Evolutionary conservation across 129 eudicot species (phyloP).

Genomic region (Calendula officinalis): DNA sequence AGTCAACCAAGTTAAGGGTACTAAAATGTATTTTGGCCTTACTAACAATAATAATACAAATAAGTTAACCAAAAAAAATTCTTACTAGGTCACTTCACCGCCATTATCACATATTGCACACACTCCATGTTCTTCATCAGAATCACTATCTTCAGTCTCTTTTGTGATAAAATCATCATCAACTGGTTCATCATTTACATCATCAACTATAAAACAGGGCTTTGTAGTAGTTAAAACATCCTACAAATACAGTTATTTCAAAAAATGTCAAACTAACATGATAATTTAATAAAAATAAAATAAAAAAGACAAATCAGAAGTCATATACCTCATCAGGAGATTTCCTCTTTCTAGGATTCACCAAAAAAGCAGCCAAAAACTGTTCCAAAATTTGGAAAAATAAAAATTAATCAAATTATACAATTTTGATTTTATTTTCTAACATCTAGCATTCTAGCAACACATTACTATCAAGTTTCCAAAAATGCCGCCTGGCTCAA

Average conservation of each 20-base stretch:
- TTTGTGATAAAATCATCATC: slow-evolving; percentile 19
- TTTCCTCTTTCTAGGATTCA: slow-evolving; percentile 42
- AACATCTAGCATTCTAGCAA: too few relatives aligned
- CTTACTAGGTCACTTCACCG: slow-evolving; percentile 47
- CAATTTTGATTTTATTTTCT: too few relatives aligned
- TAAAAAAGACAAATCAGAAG: neutral
- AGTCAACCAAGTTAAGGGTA: too few relatives aligned
- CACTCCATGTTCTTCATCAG: slow-evolving; percentile 48
- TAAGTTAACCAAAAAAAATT: too few relatives aligned
- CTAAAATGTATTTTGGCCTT: too few relatives aligned
- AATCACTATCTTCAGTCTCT: slow-evolving; percentile 30
- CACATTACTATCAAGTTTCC: too few relatives aligned
- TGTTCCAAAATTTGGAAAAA: slow-evolving; percentile 21
- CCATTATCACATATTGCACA: slow-evolving; percentile 83
- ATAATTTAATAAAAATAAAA: neutral
- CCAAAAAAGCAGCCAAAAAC: slow-evolving; percentile 46
- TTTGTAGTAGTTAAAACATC: slow-evolving; percentile 21
- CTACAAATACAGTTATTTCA: slow-evolving; percentile 28
- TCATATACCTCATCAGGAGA: slow-evolving; percentile 37
- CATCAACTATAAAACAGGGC: slow-evolving; percentile 47
- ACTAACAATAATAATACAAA: too few relatives aligned
- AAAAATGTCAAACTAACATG: neutral
- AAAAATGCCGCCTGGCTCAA: too few relatives aligned
- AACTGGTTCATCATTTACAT: slow-evolving; percentile 26
- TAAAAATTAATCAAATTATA: too few relatives aligned